phyloP scores from a whole-genome alignment of 768 basidiomycete species.

The Rhizopogon roseolus region DNA sequence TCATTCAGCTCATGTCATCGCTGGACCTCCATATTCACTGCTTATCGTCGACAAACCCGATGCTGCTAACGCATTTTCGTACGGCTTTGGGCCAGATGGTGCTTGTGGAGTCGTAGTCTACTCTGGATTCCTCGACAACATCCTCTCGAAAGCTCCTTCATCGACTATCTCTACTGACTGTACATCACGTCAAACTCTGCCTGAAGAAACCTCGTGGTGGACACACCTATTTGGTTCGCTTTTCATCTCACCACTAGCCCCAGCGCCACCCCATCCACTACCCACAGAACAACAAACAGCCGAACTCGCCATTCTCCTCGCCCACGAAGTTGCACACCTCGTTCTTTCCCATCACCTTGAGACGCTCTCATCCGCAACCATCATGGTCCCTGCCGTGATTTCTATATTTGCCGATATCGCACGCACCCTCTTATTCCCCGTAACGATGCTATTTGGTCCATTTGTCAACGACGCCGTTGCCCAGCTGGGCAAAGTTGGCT shows the following conservation, averaged over 20 bases:
- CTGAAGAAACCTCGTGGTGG: slow-evolving; percentile 37
- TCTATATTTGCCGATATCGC: slow-evolving; percentile 74
- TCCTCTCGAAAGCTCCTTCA: slow-evolving; percentile 45
- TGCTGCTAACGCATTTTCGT: slow-evolving; percentile 87
- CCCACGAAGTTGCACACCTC: slow-evolving; percentile 93
- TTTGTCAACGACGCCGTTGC: slow-evolving; percentile 94
- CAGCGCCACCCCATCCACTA: slow-evolving; percentile 34
- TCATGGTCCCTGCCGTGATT: slow-evolving; percentile 76
- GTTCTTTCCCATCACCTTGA: slow-evolving; percentile 89
- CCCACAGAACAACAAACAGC: slow-evolving; percentile 82
- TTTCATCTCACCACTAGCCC: slow-evolving; percentile 25
- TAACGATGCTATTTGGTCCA: slow-evolving; percentile 90
- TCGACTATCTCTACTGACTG: slow-evolving; percentile 20
- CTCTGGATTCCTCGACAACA: slow-evolving; percentile 88
- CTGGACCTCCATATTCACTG: slow-evolving; percentile 87
- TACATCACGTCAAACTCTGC: slow-evolving; percentile 8
- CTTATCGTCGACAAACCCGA: slow-evolving; percentile 86
- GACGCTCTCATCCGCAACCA: slow-evolving; percentile 78
- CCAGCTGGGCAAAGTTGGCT: slow-evolving; percentile 71
- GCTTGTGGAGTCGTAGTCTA: slow-evolving; percentile 94
- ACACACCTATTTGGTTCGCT: slow-evolving; percentile 44
- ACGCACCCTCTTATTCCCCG: slow-evolving; percentile 77
- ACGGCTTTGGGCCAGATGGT: slow-evolving; percentile 90
- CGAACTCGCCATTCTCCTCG: slow-evolving; percentile 84
- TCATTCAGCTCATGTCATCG: slow-evolving; percentile 49